Base-by-base conservation (phyloP, 1,284 basidiomycete genomes). In the Apiotrichum gamsii region DNA sequence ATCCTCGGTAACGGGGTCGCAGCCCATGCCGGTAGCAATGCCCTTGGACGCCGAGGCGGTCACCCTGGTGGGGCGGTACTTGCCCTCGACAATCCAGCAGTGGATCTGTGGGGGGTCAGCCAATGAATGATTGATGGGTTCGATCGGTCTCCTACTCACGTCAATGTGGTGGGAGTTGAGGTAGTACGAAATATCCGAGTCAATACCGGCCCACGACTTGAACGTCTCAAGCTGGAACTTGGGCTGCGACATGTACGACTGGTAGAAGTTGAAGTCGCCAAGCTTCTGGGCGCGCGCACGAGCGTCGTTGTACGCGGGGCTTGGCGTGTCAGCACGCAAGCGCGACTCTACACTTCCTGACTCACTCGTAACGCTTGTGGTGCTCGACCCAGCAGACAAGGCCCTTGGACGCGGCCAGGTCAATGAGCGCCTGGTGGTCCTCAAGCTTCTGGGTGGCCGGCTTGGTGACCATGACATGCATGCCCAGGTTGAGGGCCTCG, bases 181-280 rank as follows among this genome's bases (percentile, higher is more conserved):
- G 70, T 95, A 94, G 73, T 93, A 94, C 55, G 63, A 62, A 54
- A 91, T 91, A 62, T 93, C 90, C 21, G 85, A 88, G 66, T 93
- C 90, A 70, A 84, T 87, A 19, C 90, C 90, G 8, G 90, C 90
- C 90, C 90, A 94, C 16, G 86, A 86, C 52, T 84, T 83, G 81
- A 93, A 94, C 0, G 90, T 93, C 72, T 90, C 87, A 23, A 95
- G 78, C 74, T 95, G 90, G 64, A 81, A 84, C 75, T 95, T 95
- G 39, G 90, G 90, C 69, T 94, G 90, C 61, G 86, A 89, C 90
- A 95, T 95, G 72, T 76, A 69, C 33, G 66, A 71, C 40, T 63
- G 62, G 65, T 72, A 78, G 73, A 90, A 95, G 74, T 90, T 91
- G 74, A 93, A 90, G 67, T 93, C 87, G 37, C 90, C 90, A 39